phyloP scores from a whole-genome alignment of 2,329 filamentous ascomycete genomes.

The Paraphaeosphaeria sporulosa region DNA sequence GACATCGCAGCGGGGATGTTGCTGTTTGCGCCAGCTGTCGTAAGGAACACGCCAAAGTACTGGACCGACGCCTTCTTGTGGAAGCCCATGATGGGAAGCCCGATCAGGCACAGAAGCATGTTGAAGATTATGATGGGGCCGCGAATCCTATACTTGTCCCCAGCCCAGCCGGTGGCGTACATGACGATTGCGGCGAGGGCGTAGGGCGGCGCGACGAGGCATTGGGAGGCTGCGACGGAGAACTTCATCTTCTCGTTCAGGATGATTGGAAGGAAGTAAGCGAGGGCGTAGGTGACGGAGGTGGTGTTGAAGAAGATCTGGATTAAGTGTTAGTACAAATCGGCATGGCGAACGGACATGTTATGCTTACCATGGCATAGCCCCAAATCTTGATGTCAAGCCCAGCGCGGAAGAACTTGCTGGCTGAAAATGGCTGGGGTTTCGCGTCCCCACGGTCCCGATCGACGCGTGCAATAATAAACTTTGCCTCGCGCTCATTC shows the following conservation, averaged over 20 bases:
- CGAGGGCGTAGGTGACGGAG: constrained; percentile 76
- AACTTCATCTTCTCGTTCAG: constrained; percentile 70
- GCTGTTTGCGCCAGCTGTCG: constrained; percentile 77
- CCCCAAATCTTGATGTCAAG: constrained; percentile 63
- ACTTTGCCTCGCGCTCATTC: constrained; percentile 55
- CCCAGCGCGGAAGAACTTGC: constrained; percentile 57
- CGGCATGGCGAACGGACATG: background rate
- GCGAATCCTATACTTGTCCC: constrained; percentile 72
- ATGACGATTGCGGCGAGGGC: constrained; percentile 47
- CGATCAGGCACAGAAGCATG: constrained; percentile 70
- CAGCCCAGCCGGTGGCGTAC: constrained; percentile 66
- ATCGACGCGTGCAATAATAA: constrained; percentile 60
- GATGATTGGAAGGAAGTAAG: constrained; percentile 82
- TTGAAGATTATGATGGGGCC: constrained; percentile 73
- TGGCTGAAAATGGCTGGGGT: constrained; percentile 56
- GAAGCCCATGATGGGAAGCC: constrained; percentile 77
- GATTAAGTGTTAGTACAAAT: constrained; percentile 20
- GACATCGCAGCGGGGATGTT: constrained; percentile 79
- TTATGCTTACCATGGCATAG: constrained; percentile 53
- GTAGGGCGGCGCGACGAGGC: constrained; percentile 66
- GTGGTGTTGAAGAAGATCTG: constrained; percentile 68
- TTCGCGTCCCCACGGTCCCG: constrained; percentile 62
- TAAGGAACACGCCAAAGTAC: constrained; percentile 78
- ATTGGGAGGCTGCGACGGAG: constrained; percentile 68
- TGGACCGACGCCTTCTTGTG: constrained; percentile 62